phyloP scores from a whole-genome alignment of 192 early-diverging fungal genomes.

The Coemansia sp. region DNA sequence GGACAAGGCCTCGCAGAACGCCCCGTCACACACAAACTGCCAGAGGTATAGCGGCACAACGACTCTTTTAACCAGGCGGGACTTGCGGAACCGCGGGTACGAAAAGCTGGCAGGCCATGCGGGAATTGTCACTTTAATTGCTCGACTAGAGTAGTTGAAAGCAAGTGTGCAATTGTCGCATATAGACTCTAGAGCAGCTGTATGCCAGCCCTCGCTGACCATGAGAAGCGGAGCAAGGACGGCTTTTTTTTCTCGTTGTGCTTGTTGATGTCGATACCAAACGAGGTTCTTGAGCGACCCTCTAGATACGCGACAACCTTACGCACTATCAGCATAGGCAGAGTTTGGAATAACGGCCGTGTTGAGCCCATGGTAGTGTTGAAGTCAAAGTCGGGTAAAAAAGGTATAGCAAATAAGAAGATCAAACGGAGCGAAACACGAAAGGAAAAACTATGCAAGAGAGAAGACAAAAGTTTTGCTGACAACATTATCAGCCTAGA shows the following conservation, averaged over 20 bases:
- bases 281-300: neutral
- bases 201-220: constrained; percentile 4
- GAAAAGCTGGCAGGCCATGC: neutral
- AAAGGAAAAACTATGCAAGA: no score
- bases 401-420: no score
- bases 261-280: neutral
- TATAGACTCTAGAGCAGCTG: neutral
- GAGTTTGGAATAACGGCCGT: neutral
- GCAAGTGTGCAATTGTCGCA: neutral
- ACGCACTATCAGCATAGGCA: neutral
- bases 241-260: neutral
- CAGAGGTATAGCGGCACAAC: neutral
- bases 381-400: no score
- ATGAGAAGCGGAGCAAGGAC: neutral
- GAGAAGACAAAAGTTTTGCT: no score
- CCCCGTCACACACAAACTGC: neutral
- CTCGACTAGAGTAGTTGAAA: neutral
- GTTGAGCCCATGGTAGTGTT: no score
- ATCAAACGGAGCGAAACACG: no score
- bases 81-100: neutral
- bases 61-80: neutral
- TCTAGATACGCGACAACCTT: neutral
- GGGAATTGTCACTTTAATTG: neutral
- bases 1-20: neutral
- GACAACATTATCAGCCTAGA: no score